These are phyloP conservation scores for Nakazawaea sp. DNA, from an alignment of 805 yeast genomes.

Conservation along the genomic window DNA sequence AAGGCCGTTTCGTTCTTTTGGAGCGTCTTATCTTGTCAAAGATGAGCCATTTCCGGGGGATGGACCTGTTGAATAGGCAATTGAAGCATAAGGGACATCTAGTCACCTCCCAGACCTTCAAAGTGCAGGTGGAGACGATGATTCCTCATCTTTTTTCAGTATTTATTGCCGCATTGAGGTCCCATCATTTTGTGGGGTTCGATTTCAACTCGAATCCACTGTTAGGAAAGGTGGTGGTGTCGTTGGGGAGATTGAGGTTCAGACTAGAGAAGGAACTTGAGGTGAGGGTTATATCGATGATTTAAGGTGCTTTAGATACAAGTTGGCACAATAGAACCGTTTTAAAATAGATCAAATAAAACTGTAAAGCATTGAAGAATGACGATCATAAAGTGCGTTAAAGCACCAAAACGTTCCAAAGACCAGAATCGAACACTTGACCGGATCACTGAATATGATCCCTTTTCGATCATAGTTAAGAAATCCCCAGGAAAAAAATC, in stretches of 20 bases:
- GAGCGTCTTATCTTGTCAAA: constrained; percentile 1
- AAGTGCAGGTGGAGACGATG: background rate
- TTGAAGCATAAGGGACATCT: background rate
- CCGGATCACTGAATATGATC: no score
- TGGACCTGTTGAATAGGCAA: background rate
- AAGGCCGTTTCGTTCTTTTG: background rate
- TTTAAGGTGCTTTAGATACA: no score
- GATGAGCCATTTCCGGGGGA: background rate
- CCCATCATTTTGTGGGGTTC: background rate
- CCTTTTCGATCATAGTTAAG: no score
- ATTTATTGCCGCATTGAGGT: background rate
- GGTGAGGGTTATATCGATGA: no score
- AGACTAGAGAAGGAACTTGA: constrained; percentile 5
- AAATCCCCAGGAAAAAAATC: no score
- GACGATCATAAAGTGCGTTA: no score
- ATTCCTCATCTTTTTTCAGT: constrained; percentile 2
- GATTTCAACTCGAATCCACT: constrained; percentile 7
- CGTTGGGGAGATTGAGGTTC: background rate
- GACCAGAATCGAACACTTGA: no score
- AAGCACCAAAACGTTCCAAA: no score
- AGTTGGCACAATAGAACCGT: no score
- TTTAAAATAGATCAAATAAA: no score
- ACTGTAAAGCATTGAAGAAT: no score
- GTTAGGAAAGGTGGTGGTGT: background rate
- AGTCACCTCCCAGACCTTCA: background rate